phyloP scores from a whole-genome alignment of 169 alveolate genomes.

The Plasmodium malariae region DNA sequence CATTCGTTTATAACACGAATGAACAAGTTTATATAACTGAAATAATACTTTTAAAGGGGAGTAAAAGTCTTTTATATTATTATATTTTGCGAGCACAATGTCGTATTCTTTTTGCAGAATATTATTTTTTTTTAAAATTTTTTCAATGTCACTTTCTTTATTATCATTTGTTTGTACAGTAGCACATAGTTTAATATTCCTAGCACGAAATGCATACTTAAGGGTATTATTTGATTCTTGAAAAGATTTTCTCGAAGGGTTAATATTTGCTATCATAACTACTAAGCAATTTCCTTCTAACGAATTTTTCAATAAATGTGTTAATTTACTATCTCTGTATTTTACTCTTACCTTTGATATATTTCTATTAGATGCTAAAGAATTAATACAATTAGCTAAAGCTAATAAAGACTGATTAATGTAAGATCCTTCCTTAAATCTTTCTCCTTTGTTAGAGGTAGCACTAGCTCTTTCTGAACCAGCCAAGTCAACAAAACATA shows the following conservation, averaged over 20 bases:
- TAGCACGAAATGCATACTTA: constrained; percentile 95
- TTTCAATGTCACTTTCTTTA: constrained; percentile 70
- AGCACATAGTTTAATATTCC: constrained; percentile 89
- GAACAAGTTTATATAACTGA: constrained; percentile 38
- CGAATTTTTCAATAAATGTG: constrained; percentile 95
- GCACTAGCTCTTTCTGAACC: constrained; percentile 97
- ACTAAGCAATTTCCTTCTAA: constrained; percentile 94
- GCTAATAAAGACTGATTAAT: constrained; percentile 97
- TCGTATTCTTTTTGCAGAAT: constrained; percentile 70
- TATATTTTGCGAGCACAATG: neutral
- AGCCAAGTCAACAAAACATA: constrained; percentile 97
- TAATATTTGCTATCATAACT: constrained; percentile 95
- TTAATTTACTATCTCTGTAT: constrained; percentile 96
- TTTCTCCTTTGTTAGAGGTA: constrained; percentile 93
- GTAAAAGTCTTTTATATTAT: constrained; percentile 17
- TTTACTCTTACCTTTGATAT: constrained; percentile 90
- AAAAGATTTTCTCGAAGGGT: constrained; percentile 88
- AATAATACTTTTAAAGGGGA: constrained; percentile 1
- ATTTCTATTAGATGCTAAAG: constrained; percentile 89
- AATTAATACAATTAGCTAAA: constrained; percentile 97
- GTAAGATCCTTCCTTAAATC: constrained; percentile 96
- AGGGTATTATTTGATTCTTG: constrained; percentile 94
- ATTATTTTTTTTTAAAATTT: constrained; percentile 67
- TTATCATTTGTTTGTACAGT: constrained; percentile 73
- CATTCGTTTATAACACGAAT: constrained; percentile 34